These are phyloP conservation scores for Termitomyces titanicus DNA, from an alignment of 768 basidiomycete genomes.

Conservation along the genomic window DNA sequence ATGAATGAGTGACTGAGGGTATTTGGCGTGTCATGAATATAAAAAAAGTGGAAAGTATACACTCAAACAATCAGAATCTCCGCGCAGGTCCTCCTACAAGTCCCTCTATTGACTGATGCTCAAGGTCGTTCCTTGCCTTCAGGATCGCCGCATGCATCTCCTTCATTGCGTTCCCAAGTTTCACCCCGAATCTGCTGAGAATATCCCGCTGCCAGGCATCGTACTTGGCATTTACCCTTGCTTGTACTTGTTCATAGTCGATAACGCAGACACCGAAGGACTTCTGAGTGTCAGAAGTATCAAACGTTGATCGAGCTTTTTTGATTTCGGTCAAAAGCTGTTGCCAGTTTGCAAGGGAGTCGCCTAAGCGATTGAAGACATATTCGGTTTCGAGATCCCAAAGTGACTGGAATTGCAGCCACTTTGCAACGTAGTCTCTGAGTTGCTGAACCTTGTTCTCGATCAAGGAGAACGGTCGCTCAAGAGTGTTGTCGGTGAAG, in stretches of 20 bases:
- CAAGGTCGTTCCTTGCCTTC: constrained; percentile 93
- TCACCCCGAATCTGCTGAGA: constrained; percentile 85
- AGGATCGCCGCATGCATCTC: constrained; percentile 93
- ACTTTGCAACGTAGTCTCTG: constrained; percentile 90
- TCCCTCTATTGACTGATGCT: constrained; percentile 95
- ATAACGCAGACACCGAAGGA: constrained; percentile 92
- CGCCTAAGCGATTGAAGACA: constrained; percentile 93
- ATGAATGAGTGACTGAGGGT: constrained; percentile 16
- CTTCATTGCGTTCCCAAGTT: constrained; percentile 94
- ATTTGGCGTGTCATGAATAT: constrained; percentile 5
- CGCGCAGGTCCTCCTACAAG: constrained; percentile 55
- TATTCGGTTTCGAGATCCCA: constrained; percentile 99
- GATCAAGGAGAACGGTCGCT: constrained; percentile 80
- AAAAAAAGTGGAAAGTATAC: constrained; percentile 1
- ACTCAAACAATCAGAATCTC: constrained; percentile 38
- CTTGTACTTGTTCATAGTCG: constrained; percentile 97
- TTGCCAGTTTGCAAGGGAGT: constrained; percentile 92
- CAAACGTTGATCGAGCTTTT: constrained; percentile 93
- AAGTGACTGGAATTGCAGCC: constrained; percentile 98
- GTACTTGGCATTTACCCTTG: constrained; percentile 97
- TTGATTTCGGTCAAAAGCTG: constrained; percentile 96
- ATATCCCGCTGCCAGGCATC: constrained; percentile 98
- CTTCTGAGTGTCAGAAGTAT: constrained; percentile 91
- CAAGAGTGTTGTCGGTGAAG: constrained; percentile 70
- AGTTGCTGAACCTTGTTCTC: constrained; percentile 87